phyloP scores from a whole-genome alignment of 2,329 filamentous ascomycete genomes.

The Aciculosporium take region DNA sequence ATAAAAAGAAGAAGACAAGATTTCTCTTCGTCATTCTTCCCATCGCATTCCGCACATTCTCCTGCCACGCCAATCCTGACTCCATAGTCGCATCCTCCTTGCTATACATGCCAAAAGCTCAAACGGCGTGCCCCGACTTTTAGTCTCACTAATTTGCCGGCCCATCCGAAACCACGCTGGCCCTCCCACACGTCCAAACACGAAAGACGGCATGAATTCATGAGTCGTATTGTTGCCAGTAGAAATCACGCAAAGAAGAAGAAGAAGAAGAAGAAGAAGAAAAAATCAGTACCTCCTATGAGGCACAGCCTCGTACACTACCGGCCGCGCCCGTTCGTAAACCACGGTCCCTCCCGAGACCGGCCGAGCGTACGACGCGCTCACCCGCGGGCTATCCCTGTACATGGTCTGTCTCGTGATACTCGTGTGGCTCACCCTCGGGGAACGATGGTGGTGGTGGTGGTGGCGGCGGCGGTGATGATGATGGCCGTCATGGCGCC shows the following conservation, averaged over 20 bases:
- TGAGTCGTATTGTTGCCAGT: no score
- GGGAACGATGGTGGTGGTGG: constrained; percentile 20
- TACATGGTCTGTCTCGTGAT: constrained; percentile 23
- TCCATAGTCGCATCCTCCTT: neutral
- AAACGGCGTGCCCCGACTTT: neutral
- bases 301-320: constrained; percentile 1
- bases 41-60: neutral
- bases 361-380: constrained; percentile 14
- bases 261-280: no score
- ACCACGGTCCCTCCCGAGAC: constrained; percentile 19
- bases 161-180: no score
- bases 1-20: neutral
- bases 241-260: no score
- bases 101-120: no score
- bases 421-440: constrained; percentile 29
- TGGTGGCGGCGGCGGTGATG: constrained; percentile 22
- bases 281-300: neutral
- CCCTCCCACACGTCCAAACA: no score
- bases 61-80: neutral
- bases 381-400: constrained; percentile 27
- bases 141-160: neutral
- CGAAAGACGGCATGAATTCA: no score
- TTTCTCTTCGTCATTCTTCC: neutral
- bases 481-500: constrained; percentile 21
- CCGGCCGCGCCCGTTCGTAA: constrained; percentile 19